Conservation (phyloP, 208 protist genomes). For the Trypanosoma conorhini region DNA sequence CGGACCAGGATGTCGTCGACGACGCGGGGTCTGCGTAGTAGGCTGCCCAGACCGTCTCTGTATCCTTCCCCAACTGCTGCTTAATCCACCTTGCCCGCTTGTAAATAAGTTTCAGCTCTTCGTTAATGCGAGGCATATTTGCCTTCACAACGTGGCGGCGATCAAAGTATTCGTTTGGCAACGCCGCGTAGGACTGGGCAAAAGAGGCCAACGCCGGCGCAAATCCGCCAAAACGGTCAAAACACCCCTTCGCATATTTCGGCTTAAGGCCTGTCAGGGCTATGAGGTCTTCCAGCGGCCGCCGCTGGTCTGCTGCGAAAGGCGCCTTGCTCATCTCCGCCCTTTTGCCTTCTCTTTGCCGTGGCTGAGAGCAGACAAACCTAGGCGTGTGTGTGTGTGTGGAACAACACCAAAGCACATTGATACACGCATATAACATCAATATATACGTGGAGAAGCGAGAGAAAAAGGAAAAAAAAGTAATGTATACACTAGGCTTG, state of each 20-base stretch:
- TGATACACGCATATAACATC: constrained; percentile 16
- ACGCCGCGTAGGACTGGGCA: constrained; percentile 54
- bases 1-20: not conserved
- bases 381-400: constrained; percentile 23
- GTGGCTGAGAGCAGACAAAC: not conserved
- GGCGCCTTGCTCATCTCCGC: not conserved
- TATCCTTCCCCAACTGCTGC: constrained; percentile 31
- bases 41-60: constrained; percentile 58
- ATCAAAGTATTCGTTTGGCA: constrained; percentile 65
- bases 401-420: constrained; percentile 14
- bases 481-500: not conserved
- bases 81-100: constrained; percentile 59
- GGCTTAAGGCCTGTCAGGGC: constrained; percentile 64
- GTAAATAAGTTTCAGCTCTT: constrained; percentile 64
- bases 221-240: constrained; percentile 61
- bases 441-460: constrained; percentile 10
- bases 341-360: not conserved
- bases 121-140: constrained; percentile 48
- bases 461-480: constrained; percentile 10
- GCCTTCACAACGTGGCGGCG: not conserved
- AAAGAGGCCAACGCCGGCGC: constrained; percentile 74
- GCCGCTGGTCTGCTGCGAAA: constrained; percentile 18
- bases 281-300: constrained; percentile 50
- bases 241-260: constrained; percentile 54
- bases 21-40: constrained; percentile 27